Percentiles rank a stretch among this genome's conserved stretches.
Conservation (phyloP, 768 basidiomycete species). For the Infundibulicybe gibba region DNA sequence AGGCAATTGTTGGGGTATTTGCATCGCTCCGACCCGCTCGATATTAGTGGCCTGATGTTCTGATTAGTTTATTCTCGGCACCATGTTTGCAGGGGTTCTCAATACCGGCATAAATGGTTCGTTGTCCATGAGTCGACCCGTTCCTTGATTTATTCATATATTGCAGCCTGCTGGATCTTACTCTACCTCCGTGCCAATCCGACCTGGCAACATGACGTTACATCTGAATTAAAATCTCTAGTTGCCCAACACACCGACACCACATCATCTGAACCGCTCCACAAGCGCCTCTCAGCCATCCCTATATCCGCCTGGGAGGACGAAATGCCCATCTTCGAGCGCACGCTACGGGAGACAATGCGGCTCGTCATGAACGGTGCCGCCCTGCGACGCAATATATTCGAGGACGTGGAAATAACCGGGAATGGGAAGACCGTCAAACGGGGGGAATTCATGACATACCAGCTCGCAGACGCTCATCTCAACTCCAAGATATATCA, state of each 20-base stretch:
- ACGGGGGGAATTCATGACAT: slow-evolving; percentile 31
- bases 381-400: slow-evolving; percentile 26
- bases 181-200: slow-evolving; percentile 27
- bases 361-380: slow-evolving; percentile 24
- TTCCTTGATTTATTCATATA: background rate
- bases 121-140: slow-evolving; percentile 7
- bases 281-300: slow-evolving; percentile 28
- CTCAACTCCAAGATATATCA: slow-evolving; percentile 30
- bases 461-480: slow-evolving; percentile 27
- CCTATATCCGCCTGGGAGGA: slow-evolving; percentile 36
- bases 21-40: too few relatives aligned
- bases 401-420: too few relatives aligned
- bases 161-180: slow-evolving; percentile 31
- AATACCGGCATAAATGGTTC: slow-evolving; percentile 32
- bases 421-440: too few relatives aligned
- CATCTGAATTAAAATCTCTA: slow-evolving; percentile 24
- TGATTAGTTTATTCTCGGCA: slow-evolving; percentile 23
- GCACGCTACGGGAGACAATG: slow-evolving; percentile 35
- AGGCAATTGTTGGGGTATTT: slow-evolving; percentile 20
- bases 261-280: slow-evolving; percentile 21
- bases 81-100: slow-evolving; percentile 32
- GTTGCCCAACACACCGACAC: slow-evolving; percentile 22
- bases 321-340: slow-evolving; percentile 31
- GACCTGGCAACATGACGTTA: slow-evolving; percentile 28
- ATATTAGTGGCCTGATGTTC: too few relatives aligned